A percentile compares a stretch with the other conserved stretches of the same genome.
Evolutionary conservation across 768 basidiomycete genomes (phyloP).

Genomic region (Collybiopsis luxurians): DNA sequence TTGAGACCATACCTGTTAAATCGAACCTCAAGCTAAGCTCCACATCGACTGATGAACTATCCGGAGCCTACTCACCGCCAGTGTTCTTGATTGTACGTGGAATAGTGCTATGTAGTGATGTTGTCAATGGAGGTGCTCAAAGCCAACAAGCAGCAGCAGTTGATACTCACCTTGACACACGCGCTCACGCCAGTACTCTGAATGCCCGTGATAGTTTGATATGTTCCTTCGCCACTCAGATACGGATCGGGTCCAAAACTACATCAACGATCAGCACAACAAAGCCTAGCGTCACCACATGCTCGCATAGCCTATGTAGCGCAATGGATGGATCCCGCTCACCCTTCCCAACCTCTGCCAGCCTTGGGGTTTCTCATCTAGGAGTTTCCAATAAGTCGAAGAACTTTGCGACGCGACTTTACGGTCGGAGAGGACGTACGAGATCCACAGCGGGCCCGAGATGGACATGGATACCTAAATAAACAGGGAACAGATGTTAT

Average conservation of each 20-base stretch:
- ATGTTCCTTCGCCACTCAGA: conserved; percentile 58
- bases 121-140: no score
- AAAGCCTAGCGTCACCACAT: neutral
- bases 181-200: conserved; percentile 62
- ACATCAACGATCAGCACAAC: no score
- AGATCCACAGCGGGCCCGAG: conserved; percentile 57
- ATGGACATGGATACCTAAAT: conserved; percentile 30
- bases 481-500: conserved; percentile 8
- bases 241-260: conserved; percentile 63
- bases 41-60: neutral
- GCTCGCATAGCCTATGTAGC: no score
- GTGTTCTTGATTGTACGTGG: conserved; percentile 51
- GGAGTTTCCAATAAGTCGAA: neutral
- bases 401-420: neutral
- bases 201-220: conserved; percentile 56
- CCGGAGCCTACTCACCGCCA: conserved; percentile 34
- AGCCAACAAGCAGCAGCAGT: no score
- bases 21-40: neutral
- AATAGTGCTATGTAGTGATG: no score
- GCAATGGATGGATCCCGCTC: no score
- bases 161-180: no score
- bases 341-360: conserved; percentile 50
- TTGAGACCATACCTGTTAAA: conserved; percentile 29
- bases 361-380: conserved; percentile 53
- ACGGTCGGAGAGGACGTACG: conserved; percentile 26